Evolutionary conservation across 305 asterid genomes (phyloP).

Genomic region (Ilex paraguariensis): DNA sequence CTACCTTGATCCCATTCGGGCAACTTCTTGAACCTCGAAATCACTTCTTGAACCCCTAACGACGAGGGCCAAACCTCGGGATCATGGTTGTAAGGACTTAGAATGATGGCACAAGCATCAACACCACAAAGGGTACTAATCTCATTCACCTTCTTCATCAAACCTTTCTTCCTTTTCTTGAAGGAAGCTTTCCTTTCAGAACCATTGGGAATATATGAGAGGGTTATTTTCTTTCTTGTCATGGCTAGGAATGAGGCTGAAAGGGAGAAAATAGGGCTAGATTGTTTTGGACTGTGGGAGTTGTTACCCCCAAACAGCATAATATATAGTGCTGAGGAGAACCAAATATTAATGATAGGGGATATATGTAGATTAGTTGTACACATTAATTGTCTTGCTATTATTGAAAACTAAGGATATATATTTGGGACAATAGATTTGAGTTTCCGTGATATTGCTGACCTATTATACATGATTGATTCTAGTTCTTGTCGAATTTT

Average conservation of each 20-base stretch:
- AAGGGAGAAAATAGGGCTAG: neutral
- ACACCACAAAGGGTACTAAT: slow-evolving; percentile 37
- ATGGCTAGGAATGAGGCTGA: slow-evolving; percentile 2
- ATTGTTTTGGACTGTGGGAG: no score
- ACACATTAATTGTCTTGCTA: no score
- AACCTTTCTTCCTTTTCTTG: slow-evolving; percentile 38
- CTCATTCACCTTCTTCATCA: slow-evolving; percentile 37
- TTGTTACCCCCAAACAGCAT: no score
- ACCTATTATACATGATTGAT: no score
- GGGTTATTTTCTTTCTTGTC: slow-evolving; percentile 34
- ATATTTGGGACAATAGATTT: no score
- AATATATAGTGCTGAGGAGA: no score
- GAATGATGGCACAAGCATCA: slow-evolving; percentile 32
- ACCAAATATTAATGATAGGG: no score
- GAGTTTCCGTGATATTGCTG: no score
- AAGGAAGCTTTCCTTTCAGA: slow-evolving; percentile 30
- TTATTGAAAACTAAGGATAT: no score
- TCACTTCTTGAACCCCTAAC: slow-evolving; percentile 12
- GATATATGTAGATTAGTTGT: no score
- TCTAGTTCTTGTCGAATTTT: no score
- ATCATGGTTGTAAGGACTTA: slow-evolving; percentile 21
- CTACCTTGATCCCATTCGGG: slow-evolving; percentile 16
- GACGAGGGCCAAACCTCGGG: slow-evolving; percentile 38
- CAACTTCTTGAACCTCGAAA: slow-evolving; percentile 26
- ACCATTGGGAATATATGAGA: slow-evolving; percentile 29